These are phyloP conservation scores for Fusarium dimerum DNA, from an alignment of 2,329 filamentous ascomycete species.

Conservation along the genomic window DNA sequence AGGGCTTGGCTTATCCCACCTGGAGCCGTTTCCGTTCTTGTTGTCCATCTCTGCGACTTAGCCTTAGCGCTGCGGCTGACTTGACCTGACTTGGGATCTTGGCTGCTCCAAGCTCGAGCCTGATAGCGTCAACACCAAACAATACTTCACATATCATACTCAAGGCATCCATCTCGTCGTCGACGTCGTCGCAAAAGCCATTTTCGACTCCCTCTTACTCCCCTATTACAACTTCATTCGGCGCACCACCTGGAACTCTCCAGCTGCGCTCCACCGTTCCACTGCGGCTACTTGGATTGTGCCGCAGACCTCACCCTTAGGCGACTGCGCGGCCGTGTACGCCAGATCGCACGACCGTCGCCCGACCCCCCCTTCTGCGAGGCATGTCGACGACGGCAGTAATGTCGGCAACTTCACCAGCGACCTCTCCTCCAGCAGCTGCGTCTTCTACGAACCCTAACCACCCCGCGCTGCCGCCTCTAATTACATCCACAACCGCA, in stretches of 20 bases:
- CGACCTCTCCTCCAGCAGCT: slow-evolving; percentile 53
- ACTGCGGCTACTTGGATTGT: slow-evolving; percentile 21
- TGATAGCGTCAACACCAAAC: slow-evolving; percentile 11
- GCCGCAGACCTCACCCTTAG: slow-evolving; percentile 22
- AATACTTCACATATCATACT: background rate
- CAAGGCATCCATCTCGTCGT: slow-evolving; percentile 5
- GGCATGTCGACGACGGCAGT: slow-evolving; percentile 48
- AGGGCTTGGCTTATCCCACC: slow-evolving; percentile 31
- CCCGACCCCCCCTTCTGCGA: slow-evolving; percentile 22
- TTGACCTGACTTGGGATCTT: slow-evolving; percentile 21
- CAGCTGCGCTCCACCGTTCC: slow-evolving; percentile 17
- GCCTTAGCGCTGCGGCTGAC: slow-evolving; percentile 28
- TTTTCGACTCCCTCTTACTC: slow-evolving; percentile 4
- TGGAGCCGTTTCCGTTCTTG: slow-evolving; percentile 16
- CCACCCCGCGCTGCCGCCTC: slow-evolving; percentile 55
- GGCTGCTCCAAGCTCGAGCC: slow-evolving; percentile 16
- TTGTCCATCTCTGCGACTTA: slow-evolving; percentile 16
- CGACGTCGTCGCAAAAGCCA: slow-evolving; percentile 14
- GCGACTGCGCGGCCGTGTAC: slow-evolving; percentile 31
- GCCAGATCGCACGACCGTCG: slow-evolving; percentile 33
- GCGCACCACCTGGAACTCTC: slow-evolving; percentile 10
- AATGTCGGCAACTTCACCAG: slow-evolving; percentile 58
- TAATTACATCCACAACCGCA: slow-evolving; percentile 59
- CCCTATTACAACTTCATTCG: slow-evolving; percentile 10
- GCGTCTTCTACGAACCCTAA: slow-evolving; percentile 49